Evolutionary conservation across 192 early-diverging fungal species (phyloP).

Genomic region (Thamnidium elegans): DNA sequence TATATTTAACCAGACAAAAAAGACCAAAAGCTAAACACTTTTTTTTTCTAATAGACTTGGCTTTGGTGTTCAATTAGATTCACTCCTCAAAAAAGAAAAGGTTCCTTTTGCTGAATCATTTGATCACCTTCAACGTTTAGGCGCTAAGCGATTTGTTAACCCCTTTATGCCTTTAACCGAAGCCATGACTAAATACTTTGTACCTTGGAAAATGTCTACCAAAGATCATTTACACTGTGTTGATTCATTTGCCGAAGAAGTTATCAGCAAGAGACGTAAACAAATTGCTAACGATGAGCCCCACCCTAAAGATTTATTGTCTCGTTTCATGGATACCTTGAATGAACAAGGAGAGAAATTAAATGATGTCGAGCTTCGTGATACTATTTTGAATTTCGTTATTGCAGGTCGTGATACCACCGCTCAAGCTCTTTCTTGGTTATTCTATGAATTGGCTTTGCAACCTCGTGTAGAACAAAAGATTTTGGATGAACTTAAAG

Average conservation of each 20-base stretch:
- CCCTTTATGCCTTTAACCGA: constrained; percentile 16
- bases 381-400: constrained; percentile 39
- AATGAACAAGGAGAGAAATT: constrained; percentile 28
- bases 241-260: constrained; percentile 23
- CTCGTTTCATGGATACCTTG: constrained; percentile 32
- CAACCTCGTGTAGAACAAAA: constrained; percentile 44
- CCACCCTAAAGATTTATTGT: constrained; percentile 25
- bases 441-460: constrained; percentile 40
- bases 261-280: constrained; percentile 34
- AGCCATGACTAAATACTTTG: constrained; percentile 1
- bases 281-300: constrained; percentile 18
- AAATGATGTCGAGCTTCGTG: constrained; percentile 33
- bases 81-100: constrained; percentile 35
- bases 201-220: constrained; percentile 19
- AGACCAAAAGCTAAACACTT: background rate
- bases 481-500: constrained; percentile 41
- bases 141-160: constrained; percentile 31
- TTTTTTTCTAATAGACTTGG: constrained; percentile 27
- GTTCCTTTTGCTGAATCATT: constrained; percentile 51
- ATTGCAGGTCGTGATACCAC: constrained; percentile 50
- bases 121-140: constrained; percentile 44
- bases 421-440: constrained; percentile 52
- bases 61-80: constrained; percentile 49
- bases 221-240: constrained; percentile 26
- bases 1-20: background rate